Evolutionary conservation across 306 rosid species (phyloP).

Genomic region (Morella rubra): DNA sequence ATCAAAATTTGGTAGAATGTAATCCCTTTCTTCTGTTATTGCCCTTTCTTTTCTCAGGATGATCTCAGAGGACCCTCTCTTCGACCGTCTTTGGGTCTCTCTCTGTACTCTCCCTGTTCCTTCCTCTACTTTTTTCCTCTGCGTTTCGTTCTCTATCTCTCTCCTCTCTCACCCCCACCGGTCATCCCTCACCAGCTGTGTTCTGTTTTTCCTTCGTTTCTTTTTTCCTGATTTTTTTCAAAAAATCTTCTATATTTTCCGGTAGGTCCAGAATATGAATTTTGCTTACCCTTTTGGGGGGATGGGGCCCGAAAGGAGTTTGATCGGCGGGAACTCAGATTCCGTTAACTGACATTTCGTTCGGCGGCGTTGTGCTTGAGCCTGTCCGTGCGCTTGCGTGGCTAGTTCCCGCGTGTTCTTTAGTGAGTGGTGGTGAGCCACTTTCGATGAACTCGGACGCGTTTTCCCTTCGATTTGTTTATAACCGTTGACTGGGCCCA

Average conservation of each 20-base stretch:
- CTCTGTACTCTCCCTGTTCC: conserved; percentile 18
- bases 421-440: conserved; percentile 36
- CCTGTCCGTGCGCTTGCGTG: too few relatives aligned
- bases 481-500: conserved; percentile 42
- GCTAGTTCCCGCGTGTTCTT: neutral
- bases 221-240: neutral
- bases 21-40: conserved; percentile 40
- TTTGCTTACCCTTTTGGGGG: too few relatives aligned
- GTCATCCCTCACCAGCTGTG: conserved; percentile 42
- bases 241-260: neutral
- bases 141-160: conserved; percentile 22
- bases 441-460: conserved; percentile 57
- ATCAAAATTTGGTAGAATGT: neutral
- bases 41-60: conserved; percentile 59
- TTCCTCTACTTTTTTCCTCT: conserved; percentile 8
- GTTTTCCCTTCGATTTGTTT: conserved; percentile 25
- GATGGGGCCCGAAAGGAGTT: conserved; percentile 11
- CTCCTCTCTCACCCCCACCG: conserved; percentile 36
- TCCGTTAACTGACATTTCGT: neutral
- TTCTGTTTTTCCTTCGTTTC: conserved; percentile 7
- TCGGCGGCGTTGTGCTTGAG: conserved; percentile 9
- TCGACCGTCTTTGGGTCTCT: conserved; percentile 73
- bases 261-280: too few relatives aligned
- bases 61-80: conserved; percentile 88
- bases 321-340: conserved; percentile 24